Percentiles rank a stretch among this genome's conserved stretches.
phyloP scores from a whole-genome alignment of 1,284 basidiomycete genomes.

The Cryptococcus sp. region DNA sequence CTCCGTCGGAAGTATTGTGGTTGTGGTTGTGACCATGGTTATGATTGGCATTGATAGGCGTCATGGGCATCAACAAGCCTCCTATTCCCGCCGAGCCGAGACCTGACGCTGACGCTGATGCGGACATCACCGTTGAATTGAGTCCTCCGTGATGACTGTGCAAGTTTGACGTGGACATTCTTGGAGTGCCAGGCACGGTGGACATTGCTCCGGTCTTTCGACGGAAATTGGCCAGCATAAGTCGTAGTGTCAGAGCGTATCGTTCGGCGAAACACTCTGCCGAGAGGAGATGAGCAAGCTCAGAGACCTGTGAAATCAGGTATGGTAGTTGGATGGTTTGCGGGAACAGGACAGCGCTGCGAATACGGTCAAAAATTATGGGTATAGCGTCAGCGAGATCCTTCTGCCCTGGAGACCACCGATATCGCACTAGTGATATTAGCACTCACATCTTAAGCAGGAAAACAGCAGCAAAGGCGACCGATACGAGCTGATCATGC shows the following conservation, averaged over 20 bases:
- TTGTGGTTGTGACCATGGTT: too few relatives aligned
- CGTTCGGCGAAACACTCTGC: slow-evolving; percentile 56
- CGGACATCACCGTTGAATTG: neutral
- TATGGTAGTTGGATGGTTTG: slow-evolving; percentile 37
- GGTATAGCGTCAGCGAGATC: too few relatives aligned
- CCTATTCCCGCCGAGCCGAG: slow-evolving; percentile 7
- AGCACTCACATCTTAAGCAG: slow-evolving; percentile 68
- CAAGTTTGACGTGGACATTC: slow-evolving; percentile 8
- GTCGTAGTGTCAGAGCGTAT: slow-evolving; percentile 81
- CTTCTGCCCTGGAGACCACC: too few relatives aligned
- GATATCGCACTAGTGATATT: neutral
- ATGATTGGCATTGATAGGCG: neutral
- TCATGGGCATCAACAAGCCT: slow-evolving; percentile 14
- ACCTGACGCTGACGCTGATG: slow-evolving; percentile 47
- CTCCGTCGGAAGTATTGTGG: neutral
- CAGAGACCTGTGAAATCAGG: slow-evolving; percentile 45
- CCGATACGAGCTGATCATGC: slow-evolving; percentile 87
- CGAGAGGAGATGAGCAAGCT: slow-evolving; percentile 48
- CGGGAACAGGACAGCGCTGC: slow-evolving; percentile 50
- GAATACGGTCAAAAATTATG: neutral
- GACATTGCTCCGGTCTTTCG: slow-evolving; percentile 75
- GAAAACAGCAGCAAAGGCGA: slow-evolving; percentile 89
- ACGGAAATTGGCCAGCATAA: slow-evolving; percentile 85
- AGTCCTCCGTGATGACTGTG: neutral
- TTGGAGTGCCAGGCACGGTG: slow-evolving; percentile 60